phyloP scores from a whole-genome alignment of 306 rosid species.

The Rosa multiflora region DNA sequence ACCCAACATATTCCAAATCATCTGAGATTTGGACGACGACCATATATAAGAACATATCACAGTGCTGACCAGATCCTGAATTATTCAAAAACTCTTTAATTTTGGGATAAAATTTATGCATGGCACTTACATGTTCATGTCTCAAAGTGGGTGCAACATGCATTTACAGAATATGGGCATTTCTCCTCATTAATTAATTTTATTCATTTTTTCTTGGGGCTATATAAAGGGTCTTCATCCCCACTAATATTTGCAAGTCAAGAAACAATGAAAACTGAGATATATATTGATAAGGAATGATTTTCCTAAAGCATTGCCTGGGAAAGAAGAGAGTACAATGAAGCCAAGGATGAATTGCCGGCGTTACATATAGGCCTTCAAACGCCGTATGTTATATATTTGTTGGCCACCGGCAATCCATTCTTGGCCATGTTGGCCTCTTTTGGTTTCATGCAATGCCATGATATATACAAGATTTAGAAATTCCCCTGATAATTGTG shows the following conservation, averaged over 20 bases:
- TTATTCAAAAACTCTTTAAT: not conserved
- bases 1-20: not conserved
- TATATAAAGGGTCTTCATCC: not conserved
- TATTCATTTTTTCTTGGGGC: not conserved
- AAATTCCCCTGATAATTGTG: not conserved
- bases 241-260: constrained; percentile 1
- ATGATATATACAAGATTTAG: not conserved
- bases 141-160: not conserved
- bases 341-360: constrained; percentile 68
- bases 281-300: not conserved
- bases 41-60: not conserved
- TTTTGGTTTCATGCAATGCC: constrained; percentile 29
- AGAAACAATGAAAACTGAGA: not conserved
- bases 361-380: not conserved
- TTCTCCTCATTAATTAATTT: not conserved
- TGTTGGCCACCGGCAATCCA: constrained; percentile 23
- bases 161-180: not conserved
- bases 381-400: not conserved
- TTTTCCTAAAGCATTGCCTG: constrained; percentile 20
- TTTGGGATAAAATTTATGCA: not conserved
- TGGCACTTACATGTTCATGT: not conserved
- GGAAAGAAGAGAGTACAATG: constrained; percentile 27
- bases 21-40: not conserved
- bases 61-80: not conserved
- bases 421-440: constrained; percentile 42